Evolutionary conservation across 1,139 yeast species (phyloP).

Genomic region (Geotrichum klebahnii): DNA sequence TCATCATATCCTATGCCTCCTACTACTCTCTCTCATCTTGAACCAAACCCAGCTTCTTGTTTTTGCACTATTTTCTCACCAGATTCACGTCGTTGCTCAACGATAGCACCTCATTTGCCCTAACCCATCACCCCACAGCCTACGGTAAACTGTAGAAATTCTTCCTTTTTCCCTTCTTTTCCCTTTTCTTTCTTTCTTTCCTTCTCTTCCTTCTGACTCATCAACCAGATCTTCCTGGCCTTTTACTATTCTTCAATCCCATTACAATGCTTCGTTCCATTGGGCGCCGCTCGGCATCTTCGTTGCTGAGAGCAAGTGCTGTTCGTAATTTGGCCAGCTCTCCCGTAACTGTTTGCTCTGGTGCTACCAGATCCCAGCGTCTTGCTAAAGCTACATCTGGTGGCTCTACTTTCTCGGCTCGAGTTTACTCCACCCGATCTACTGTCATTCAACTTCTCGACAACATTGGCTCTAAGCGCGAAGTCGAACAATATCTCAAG

Average conservation of each 20-base stretch:
- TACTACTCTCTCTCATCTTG: too few relatives aligned
- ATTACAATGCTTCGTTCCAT: conserved; percentile 19
- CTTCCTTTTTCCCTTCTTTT: not conserved
- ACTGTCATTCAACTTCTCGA: conserved; percentile 91
- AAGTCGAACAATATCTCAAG: conserved; percentile 93
- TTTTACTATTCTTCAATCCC: not conserved
- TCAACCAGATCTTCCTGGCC: not conserved
- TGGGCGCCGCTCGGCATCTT: conserved; percentile 17
- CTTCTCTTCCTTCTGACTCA: not conserved
- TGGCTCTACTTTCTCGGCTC: conserved; percentile 10
- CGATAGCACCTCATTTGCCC: too few relatives aligned
- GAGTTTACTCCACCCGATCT: conserved; percentile 63
- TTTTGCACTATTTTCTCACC: too few relatives aligned
- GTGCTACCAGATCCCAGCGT: not conserved
- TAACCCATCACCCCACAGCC: conserved; percentile 4
- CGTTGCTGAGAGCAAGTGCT: conserved; percentile 17
- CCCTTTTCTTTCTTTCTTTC: not conserved
- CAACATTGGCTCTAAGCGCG: conserved; percentile 94
- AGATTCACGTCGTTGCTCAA: too few relatives aligned
- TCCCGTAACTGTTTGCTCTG: conserved; percentile 10
- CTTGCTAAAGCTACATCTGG: not conserved
- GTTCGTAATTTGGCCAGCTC: conserved; percentile 12
- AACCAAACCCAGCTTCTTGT: too few relatives aligned
- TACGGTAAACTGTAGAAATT: not conserved
- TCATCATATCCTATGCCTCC: too few relatives aligned